Percentiles rank a stretch among this genome's conserved stretches.
phyloP scores from a whole-genome alignment of 345 rosid species.

The Linum usitatissimum region DNA sequence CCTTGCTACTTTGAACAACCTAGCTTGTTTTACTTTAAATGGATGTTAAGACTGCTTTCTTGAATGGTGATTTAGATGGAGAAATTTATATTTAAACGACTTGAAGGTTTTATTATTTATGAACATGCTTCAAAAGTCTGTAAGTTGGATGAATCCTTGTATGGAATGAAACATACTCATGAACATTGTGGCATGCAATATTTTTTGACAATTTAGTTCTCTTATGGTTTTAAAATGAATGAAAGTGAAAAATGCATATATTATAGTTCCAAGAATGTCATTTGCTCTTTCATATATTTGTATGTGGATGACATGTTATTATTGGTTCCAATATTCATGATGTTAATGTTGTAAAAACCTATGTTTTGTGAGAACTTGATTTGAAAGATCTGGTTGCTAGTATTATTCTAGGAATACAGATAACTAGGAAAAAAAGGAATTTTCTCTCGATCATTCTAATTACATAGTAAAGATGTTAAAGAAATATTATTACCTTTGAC shows the following conservation, averaged over 20 bases:
- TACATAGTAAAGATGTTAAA: neutral
- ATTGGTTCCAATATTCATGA: neutral
- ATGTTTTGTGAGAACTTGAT: neutral
- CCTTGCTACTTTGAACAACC: neutral
- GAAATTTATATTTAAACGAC: neutral
- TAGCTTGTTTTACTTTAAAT: neutral
- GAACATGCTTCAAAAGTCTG: neutral
- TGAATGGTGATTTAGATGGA: neutral
- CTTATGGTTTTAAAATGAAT: neutral
- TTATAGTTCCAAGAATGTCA: neutral
- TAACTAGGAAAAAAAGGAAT: neutral
- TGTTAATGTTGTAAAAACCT: neutral
- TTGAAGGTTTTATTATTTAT: neutral
- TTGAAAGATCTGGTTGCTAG: neutral
- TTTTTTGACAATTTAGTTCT: neutral
- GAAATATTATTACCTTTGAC: neutral
- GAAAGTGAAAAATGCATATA: slow-evolving; percentile 2
- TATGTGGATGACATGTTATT: slow-evolving; percentile 3
- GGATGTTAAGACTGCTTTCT: neutral
- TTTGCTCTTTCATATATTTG: neutral
- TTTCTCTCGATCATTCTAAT: neutral
- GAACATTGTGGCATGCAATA: slow-evolving; percentile 1
- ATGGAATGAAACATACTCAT: neutral
- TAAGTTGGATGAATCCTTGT: neutral
- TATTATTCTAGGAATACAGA: neutral